A percentile compares a stretch with the other conserved stretches of the same genome.
phyloP scores from a whole-genome alignment of 768 basidiomycete species.

The Strobilomyces dryophilus region DNA sequence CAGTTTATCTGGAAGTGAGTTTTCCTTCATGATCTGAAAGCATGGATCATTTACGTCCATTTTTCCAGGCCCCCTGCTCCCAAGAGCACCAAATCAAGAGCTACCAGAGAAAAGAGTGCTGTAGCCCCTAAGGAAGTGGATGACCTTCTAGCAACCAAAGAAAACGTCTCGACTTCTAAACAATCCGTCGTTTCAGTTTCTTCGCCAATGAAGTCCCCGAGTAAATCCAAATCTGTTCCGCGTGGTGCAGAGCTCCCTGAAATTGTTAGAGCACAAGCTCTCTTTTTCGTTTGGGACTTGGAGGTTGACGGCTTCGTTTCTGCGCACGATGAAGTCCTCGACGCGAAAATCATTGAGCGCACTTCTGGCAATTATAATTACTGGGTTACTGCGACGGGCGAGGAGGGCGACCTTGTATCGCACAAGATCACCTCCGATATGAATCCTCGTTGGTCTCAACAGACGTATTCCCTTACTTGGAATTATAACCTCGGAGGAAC shows the following conservation, averaged over 20 bases:
- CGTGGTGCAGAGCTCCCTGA: conserved; percentile 17
- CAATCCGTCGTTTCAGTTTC: conserved; percentile 4
- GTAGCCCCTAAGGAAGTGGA: conserved; percentile 6
- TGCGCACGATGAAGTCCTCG: conserved; percentile 47
- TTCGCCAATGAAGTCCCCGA: conserved; percentile 10
- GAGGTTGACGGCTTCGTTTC: conserved; percentile 43
- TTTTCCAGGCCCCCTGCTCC: conserved; percentile 22
- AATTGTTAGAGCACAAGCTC: conserved; percentile 43
- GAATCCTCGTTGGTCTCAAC: conserved; percentile 65
- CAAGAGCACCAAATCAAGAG: conserved; percentile 17
- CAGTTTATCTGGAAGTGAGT: conserved; percentile 82
- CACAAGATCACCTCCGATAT: conserved; percentile 65
- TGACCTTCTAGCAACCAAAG: conserved; percentile 1
- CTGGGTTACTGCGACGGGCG: conserved; percentile 54
- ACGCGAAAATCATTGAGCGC: conserved; percentile 49
- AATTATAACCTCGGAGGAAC: conserved; percentile 60
- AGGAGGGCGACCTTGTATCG: conserved; percentile 47
- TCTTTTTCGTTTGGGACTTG: conserved; percentile 61
- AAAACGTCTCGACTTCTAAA: conserved; percentile 4
- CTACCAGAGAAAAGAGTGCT: conserved; percentile 11
- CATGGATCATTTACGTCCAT: neutral
- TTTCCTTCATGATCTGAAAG: neutral
- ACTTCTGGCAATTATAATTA: conserved; percentile 47
- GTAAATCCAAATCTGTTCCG: conserved; percentile 18
- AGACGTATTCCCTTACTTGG: conserved; percentile 80